Evolutionary conservation across 2,329 filamentous ascomycete genomes (phyloP).

Genomic region (Drechslerella coelobrocha): DNA sequence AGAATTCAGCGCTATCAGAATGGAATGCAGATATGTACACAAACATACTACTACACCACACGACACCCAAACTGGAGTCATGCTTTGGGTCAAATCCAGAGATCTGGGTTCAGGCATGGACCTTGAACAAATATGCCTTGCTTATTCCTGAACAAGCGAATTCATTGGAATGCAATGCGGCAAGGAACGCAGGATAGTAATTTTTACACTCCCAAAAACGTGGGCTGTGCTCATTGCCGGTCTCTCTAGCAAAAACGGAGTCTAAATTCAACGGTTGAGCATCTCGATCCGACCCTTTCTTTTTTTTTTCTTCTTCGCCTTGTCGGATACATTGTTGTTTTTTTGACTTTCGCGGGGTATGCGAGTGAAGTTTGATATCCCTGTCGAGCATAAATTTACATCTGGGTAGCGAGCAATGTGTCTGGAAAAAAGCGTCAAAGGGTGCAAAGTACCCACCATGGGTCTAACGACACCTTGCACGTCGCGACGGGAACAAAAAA

Average conservation of each 20-base stretch:
- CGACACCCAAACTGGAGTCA: neutral
- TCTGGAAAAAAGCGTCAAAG: neutral
- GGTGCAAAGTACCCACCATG: no score
- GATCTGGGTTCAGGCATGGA: slow-evolving; percentile 33
- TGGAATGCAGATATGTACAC: slow-evolving; percentile 26
- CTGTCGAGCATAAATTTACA: slow-evolving; percentile 6
- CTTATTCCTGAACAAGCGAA: slow-evolving; percentile 48
- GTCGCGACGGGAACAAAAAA: slow-evolving; percentile 30
- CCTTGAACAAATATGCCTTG: slow-evolving; percentile 22
- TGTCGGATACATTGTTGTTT: neutral
- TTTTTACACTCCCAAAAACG: slow-evolving; percentile 10
- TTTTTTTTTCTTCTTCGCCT: slow-evolving; percentile 7
- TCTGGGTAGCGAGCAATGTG: neutral
- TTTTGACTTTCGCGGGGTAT: neutral
- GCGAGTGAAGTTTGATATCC: neutral
- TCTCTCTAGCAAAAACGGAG: neutral
- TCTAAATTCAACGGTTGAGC: slow-evolving; percentile 20
- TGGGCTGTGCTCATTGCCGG: neutral
- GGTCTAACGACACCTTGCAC: neutral
- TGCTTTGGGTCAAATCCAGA: slow-evolving; percentile 18
- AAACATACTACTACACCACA: neutral
- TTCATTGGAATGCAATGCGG: slow-evolving; percentile 38
- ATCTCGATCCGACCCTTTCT: slow-evolving; percentile 29
- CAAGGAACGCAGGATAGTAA: slow-evolving; percentile 41
- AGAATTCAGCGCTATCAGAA: slow-evolving; percentile 38